These are phyloP conservation scores for Ploettnerulaceae sp. DNA, from an alignment of 2,329 filamentous ascomycete genomes.

Conservation along the genomic window DNA sequence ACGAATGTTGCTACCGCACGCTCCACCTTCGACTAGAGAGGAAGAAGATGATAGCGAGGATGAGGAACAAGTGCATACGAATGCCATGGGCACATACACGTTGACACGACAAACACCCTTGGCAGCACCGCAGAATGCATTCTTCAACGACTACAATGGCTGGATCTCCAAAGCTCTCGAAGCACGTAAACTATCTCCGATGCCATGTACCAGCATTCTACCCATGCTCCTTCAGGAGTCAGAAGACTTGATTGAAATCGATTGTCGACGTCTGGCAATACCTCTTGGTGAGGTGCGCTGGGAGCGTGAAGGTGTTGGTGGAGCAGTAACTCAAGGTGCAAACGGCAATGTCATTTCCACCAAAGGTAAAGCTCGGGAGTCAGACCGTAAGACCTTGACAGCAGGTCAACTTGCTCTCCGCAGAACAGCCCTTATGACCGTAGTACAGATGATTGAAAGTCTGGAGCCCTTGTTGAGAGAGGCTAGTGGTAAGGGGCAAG, in stretches of 20 bases:
- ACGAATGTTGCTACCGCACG: conserved; percentile 75
- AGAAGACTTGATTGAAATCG: conserved; percentile 63
- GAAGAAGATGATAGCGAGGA: conserved; percentile 42
- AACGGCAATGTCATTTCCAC: conserved; percentile 42
- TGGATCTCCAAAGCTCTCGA: conserved; percentile 79
- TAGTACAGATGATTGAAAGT: conserved; percentile 78
- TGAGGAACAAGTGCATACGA: conserved; percentile 58
- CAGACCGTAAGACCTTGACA: conserved; percentile 29
- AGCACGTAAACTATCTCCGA: conserved; percentile 60
- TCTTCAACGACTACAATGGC: conserved; percentile 73
- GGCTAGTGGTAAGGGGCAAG: conserved; percentile 77
- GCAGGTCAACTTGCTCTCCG: conserved; percentile 68
- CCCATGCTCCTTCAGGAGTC: conserved; percentile 78
- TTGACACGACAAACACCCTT: conserved; percentile 81
- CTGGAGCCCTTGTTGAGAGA: conserved; percentile 79
- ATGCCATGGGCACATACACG: conserved; percentile 72
- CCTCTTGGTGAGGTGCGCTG: conserved; percentile 80
- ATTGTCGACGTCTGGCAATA: conserved; percentile 75
- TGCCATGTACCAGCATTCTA: conserved; percentile 74
- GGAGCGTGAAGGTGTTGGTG: conserved; percentile 72
- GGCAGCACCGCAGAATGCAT: conserved; percentile 74
- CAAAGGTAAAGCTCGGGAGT: conserved; percentile 31
- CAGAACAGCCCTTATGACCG: conserved; percentile 73
- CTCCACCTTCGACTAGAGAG: conserved; percentile 42
- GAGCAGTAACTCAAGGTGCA: conserved; percentile 54